Conservation (phyloP, 2,329 filamentous ascomycete species). For the Trichoderma guizhouense region DNA sequence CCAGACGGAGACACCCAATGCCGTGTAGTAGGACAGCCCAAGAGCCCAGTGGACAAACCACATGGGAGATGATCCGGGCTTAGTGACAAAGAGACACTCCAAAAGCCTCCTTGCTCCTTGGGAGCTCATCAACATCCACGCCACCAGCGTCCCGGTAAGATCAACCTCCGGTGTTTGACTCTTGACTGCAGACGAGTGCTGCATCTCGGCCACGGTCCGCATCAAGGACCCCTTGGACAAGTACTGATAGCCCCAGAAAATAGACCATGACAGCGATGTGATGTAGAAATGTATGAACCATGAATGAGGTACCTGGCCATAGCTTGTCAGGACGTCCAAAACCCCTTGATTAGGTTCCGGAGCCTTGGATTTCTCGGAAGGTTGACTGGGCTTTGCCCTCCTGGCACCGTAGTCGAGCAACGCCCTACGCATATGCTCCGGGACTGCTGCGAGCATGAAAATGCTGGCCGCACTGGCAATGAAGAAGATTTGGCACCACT, state of each 20-base stretch:
- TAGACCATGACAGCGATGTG: conserved; percentile 63
- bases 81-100: conserved; percentile 66
- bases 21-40: conserved; percentile 73
- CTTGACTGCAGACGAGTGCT: conserved; percentile 24
- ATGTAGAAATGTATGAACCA: conserved; percentile 92
- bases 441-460: conserved; percentile 42
- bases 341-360: background rate
- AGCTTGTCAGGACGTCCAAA: conserved; percentile 31
- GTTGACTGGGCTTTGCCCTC: conserved; percentile 25
- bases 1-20: conserved; percentile 75
- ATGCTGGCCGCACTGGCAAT: conserved; percentile 40
- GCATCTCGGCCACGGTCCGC: conserved; percentile 41
- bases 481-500: conserved; percentile 48
- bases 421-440: conserved; percentile 41
- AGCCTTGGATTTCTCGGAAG: conserved; percentile 18
- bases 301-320: conserved; percentile 69
- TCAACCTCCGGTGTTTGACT: conserved; percentile 44
- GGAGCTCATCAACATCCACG: conserved; percentile 69
- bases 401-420: conserved; percentile 53
- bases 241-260: conserved; percentile 71
- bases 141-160: conserved; percentile 58
- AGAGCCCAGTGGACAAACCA: conserved; percentile 79
- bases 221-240: conserved; percentile 53
- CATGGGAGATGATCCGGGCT: conserved; percentile 69
- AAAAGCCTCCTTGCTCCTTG: conserved; percentile 74